phyloP scores from a whole-genome alignment of 163 green algal genomes.

The Dunaliella salina region DNA sequence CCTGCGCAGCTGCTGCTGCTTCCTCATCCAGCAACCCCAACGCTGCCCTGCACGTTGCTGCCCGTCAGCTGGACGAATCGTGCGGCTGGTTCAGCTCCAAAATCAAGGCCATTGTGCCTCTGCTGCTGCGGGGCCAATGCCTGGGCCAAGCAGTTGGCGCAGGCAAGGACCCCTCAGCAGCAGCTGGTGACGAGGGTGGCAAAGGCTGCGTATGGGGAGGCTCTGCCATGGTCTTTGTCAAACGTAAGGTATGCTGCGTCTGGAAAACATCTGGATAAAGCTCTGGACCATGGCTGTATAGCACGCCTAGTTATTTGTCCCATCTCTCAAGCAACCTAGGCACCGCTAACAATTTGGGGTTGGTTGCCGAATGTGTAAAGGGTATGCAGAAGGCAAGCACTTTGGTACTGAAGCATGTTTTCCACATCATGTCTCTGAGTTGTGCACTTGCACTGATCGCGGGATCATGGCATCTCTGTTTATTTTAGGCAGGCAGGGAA shows the following conservation, averaged over 20 bases:
- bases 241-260: neutral
- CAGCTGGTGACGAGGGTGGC: neutral
- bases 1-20: conserved; percentile 36
- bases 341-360: too few relatives aligned
- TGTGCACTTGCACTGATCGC: too few relatives aligned
- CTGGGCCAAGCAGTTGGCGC: neutral
- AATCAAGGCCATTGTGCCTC: neutral
- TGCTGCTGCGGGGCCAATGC: neutral
- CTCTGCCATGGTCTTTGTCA: neutral
- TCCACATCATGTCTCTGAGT: too few relatives aligned
- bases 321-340: too few relatives aligned
- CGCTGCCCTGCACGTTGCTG: neutral
- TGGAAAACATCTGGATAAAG: too few relatives aligned
- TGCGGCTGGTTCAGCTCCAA: neutral
- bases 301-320: too few relatives aligned
- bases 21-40: neutral
- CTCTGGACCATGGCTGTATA: too few relatives aligned
- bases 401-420: too few relatives aligned
- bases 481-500: too few relatives aligned
- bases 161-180: neutral
- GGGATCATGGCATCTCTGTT: too few relatives aligned
- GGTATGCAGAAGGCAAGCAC: too few relatives aligned
- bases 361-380: too few relatives aligned
- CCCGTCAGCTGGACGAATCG: neutral
- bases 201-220: neutral